Percentiles rank a stretch among this genome's conserved stretches.
Evolutionary conservation across 208 protist species (phyloP).

Genomic region (Trypanosoma conorhini): DNA sequence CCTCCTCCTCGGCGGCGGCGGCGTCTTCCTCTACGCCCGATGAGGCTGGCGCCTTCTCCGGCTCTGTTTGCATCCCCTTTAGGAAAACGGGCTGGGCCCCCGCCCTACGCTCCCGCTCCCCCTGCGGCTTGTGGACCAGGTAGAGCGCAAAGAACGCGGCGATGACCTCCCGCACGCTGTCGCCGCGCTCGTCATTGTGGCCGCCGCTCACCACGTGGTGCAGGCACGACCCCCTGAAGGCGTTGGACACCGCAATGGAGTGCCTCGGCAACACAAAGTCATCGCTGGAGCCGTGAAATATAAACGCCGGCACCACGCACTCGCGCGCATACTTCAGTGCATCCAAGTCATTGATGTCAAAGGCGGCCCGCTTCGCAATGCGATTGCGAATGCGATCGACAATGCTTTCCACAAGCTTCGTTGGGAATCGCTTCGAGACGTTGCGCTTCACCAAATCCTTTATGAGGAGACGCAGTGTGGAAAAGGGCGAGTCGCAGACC

Average conservation of each 20-base stretch:
- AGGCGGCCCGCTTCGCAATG: constrained; percentile 87
- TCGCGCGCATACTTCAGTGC: constrained; percentile 77
- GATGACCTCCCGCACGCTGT: constrained; percentile 75
- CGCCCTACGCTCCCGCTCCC: constrained; percentile 14
- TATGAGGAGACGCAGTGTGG: constrained; percentile 77
- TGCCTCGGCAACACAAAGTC: constrained; percentile 90
- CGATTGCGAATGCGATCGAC: constrained; percentile 85
- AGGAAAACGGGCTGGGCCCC: neutral
- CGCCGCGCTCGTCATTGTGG: constrained; percentile 92
- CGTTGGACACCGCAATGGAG: constrained; percentile 60
- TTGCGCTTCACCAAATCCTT: constrained; percentile 77
- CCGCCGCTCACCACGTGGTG: constrained; percentile 83
- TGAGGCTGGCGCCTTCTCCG: neutral
- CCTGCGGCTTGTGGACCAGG: constrained; percentile 66
- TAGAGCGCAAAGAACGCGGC: constrained; percentile 82
- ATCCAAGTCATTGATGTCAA: constrained; percentile 94
- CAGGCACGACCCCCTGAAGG: constrained; percentile 62
- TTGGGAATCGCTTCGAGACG: constrained; percentile 69
- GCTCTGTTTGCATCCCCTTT: constrained; percentile 4
- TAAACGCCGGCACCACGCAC: constrained; percentile 85
- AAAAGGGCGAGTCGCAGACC: constrained; percentile 95
- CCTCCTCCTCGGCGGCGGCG: neutral
- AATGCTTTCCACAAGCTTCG: constrained; percentile 66
- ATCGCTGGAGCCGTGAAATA: constrained; percentile 92
- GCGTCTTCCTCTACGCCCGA: neutral